Base-by-base conservation (phyloP, 2,329 filamentous ascomycete species). In the Huntiella abstrusa region DNA sequence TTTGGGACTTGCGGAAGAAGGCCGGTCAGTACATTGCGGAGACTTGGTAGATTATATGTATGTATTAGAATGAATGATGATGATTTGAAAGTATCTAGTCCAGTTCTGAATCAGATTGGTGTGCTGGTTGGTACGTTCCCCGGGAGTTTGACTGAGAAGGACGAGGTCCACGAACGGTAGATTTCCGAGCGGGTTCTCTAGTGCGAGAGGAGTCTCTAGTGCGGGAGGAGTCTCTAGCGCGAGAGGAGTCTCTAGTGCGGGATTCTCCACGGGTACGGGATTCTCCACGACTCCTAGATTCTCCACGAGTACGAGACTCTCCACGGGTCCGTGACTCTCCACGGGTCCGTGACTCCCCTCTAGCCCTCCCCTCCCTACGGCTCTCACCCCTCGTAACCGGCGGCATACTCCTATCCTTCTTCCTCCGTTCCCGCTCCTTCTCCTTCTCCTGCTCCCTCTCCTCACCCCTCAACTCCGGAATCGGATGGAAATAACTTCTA, bases 1-100 rank as follows among this genome's bases (percentile, higher is more conserved):
- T 95, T 60, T 96, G 91, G 91, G 67, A 78, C 40, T 70, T 83
- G 55, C 96, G 96, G 76, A 88, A 82, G 68, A 80, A 86, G 54
- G 85, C 77, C 19, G 87, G 87, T 3, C 87, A 95, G 65, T 98
- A 95, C 60, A 94, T 95, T 69, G 85, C 88, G 49, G 87, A 80
- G 65, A 79, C 75, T 4, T 80, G 75, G 75, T 79, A 56, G 56
- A 33, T 12, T 19, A 16, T 10, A 34, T 40, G 15, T 22, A 22
- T 40, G 16, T 40, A 16, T 28, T 28, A 28, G 22, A 28, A 28
- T 10, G 22, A 28, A 28, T 28, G 22, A 28, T 15, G 36, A 17
- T 15, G 10, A 16, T 8, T 28, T 28, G 22, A 28, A 28, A 28
- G 6, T 28, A 28, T 7, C 22, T 28, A 28, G 22, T 28, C 22